These are phyloP conservation scores for Tillandsia fasciculata DNA, from an alignment of 176 grass and related monocot genomes.

Conservation along the genomic window DNA sequence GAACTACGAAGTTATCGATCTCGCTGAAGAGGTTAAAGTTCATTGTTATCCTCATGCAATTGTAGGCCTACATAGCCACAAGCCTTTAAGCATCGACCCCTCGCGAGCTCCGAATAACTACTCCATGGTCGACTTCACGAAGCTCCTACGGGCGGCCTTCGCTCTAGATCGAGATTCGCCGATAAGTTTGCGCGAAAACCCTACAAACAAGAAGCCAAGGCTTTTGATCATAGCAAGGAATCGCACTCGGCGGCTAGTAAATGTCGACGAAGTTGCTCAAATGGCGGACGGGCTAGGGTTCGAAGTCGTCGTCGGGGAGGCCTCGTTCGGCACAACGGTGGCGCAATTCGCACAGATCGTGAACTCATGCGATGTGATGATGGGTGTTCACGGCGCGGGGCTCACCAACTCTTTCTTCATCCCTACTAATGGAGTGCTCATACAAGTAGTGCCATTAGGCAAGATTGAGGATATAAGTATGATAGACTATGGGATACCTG, in stretches of 20 bases:
- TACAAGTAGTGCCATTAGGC: conserved; percentile 61
- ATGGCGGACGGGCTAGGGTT: conserved; percentile 34
- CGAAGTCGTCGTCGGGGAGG: conserved; percentile 55
- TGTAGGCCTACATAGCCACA: not conserved
- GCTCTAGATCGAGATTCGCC: not conserved
- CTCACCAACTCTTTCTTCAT: conserved; percentile 68
- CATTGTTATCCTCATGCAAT: not conserved
- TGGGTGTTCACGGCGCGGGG: conserved; percentile 67
- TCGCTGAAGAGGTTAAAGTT: not conserved
- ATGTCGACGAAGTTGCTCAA: conserved; percentile 50
- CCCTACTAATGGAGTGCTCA: conserved; percentile 45
- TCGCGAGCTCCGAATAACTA: not conserved
- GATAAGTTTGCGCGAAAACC: not conserved
- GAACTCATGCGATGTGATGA: conserved; percentile 63
- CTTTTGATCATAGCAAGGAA: conserved; percentile 71
- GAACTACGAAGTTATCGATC: not conserved
- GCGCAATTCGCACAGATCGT: conserved; percentile 42
- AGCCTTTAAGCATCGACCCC: not conserved
- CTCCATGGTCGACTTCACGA: not conserved
- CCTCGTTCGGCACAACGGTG: conserved; percentile 36
- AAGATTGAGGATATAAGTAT: conserved; percentile 32
- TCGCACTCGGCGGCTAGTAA: conserved; percentile 38
- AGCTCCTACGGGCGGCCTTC: not conserved
- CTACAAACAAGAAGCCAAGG: conserved; percentile 10
- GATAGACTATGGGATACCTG: conserved; percentile 39